A percentile compares a stretch with the other conserved stretches of the same genome.
Conservation (phyloP, 2,329 filamentous ascomycete species). For the Helotiales sp. region DNA sequence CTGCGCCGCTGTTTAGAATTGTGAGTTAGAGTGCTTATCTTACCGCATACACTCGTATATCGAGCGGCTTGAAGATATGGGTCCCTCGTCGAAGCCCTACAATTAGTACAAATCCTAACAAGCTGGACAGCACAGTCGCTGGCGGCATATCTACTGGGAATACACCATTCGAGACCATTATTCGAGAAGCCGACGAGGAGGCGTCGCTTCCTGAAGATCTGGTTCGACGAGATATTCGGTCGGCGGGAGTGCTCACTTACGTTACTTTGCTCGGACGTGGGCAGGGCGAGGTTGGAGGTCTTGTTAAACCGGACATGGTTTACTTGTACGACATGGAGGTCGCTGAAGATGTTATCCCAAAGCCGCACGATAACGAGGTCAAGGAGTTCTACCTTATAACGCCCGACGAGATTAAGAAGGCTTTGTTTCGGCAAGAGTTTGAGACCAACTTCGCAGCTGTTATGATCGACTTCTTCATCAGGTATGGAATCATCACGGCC, state of each 20-base stretch:
- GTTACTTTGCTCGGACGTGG: background rate
- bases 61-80: background rate
- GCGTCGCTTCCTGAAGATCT: background rate
- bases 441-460: too few species aligned
- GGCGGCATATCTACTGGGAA: background rate
- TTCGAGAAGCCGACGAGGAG: background rate
- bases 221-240: background rate
- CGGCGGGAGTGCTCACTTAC: background rate
- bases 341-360: too few species aligned
- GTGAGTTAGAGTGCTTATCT: background rate
- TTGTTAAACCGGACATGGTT: too few species aligned
- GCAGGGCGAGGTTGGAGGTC: background rate
- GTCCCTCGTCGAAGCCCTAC: background rate
- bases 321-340: too few species aligned
- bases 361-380: too few species aligned
- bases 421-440: too few species aligned
- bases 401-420: too few species aligned
- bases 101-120: too few species aligned
- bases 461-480: too few species aligned
- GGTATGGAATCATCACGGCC: too few species aligned
- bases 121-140: background rate
- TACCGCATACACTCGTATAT: background rate
- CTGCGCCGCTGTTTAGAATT: background rate
- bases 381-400: too few species aligned
- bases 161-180: background rate